Evolutionary conservation across 2,329 filamentous ascomycete species (phyloP).

Genomic region (Colletotrichum sp.): DNA sequence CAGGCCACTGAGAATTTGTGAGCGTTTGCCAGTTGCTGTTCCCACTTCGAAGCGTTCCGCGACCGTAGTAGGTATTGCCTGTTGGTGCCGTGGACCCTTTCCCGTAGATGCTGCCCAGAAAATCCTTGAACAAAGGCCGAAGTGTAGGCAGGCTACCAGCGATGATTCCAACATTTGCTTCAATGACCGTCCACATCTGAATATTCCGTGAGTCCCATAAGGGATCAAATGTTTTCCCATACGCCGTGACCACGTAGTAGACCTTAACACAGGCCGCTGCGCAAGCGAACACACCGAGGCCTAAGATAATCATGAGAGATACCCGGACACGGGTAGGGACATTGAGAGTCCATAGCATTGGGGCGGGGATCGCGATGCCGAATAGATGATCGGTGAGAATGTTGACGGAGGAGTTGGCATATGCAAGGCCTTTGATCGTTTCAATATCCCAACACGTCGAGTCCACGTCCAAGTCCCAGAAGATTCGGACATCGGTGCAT

Average conservation of each 20-base stretch:
- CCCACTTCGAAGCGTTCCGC: constrained; percentile 23
- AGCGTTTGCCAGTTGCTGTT: constrained; percentile 29
- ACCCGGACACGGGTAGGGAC: constrained; percentile 44
- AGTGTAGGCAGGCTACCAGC: constrained; percentile 38
- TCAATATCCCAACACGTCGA: constrained; percentile 43
- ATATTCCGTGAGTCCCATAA: constrained; percentile 51
- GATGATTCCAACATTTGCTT: constrained; percentile 40
- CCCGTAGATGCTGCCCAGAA: constrained; percentile 34
- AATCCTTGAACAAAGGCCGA: constrained; percentile 35
- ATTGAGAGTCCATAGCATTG: constrained; percentile 42
- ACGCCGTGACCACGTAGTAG: constrained; percentile 35
- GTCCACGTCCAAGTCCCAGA: constrained; percentile 45
- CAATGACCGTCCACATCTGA: constrained; percentile 49
- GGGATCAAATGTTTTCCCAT: constrained; percentile 43
- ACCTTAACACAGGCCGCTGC: constrained; percentile 46
- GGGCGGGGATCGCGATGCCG: constrained; percentile 38
- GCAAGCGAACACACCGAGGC: constrained; percentile 48
- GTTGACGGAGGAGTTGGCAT: constrained; percentile 41
- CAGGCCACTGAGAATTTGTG: constrained; percentile 22
- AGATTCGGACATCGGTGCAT: constrained; percentile 47
- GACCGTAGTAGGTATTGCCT: constrained; percentile 27
- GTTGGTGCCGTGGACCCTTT: constrained; percentile 30
- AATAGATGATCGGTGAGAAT: constrained; percentile 42
- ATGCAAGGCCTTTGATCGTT: constrained; percentile 45
- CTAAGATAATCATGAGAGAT: constrained; percentile 43